Evolutionary conservation across 2,329 filamentous ascomycete genomes (phyloP).

Genomic region (Gaeumannomyces sp.): DNA sequence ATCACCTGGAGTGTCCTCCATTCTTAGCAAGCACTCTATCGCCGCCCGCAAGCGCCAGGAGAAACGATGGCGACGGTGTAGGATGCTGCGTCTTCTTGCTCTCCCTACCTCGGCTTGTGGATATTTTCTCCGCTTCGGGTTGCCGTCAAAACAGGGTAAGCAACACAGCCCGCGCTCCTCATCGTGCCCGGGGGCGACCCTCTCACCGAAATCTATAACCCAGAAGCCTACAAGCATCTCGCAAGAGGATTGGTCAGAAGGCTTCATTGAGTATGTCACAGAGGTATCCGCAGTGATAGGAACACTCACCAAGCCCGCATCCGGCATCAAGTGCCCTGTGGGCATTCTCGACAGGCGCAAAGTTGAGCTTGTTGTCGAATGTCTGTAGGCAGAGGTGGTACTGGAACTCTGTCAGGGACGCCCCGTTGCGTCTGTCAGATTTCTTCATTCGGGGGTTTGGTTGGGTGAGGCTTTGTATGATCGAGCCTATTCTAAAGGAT

Average conservation of each 20-base stretch:
- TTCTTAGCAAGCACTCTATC: too few relatives aligned
- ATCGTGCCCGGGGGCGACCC: not conserved
- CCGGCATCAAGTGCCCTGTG: constrained; percentile 42
- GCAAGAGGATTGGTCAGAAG: too few relatives aligned
- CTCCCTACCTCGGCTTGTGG: constrained; percentile 19
- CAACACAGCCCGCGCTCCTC: too few relatives aligned
- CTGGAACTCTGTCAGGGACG: constrained; percentile 17
- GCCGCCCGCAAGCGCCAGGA: too few relatives aligned
- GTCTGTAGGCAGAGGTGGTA: constrained; percentile 34
- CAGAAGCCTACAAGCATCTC: constrained; percentile 18
- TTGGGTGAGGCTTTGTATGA: too few relatives aligned
- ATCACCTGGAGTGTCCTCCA: constrained; percentile 15
- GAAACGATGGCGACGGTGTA: not conserved
- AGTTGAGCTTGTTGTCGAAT: constrained; percentile 22
- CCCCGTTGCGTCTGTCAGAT: too few relatives aligned
- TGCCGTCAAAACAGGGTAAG: too few relatives aligned
- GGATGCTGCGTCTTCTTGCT: not conserved
- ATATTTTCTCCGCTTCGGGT: constrained; percentile 19
- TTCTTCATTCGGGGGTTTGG: too few relatives aligned
- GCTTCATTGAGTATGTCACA: too few relatives aligned
- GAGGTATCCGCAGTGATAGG: too few relatives aligned
- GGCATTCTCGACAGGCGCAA: constrained; percentile 36
- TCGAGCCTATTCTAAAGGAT: too few relatives aligned
- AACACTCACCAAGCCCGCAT: constrained; percentile 36
- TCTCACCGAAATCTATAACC: constrained; percentile 24